Base-by-base conservation (phyloP, 164 flowering plant genomes). In the Berberis vulgaris region DNA sequence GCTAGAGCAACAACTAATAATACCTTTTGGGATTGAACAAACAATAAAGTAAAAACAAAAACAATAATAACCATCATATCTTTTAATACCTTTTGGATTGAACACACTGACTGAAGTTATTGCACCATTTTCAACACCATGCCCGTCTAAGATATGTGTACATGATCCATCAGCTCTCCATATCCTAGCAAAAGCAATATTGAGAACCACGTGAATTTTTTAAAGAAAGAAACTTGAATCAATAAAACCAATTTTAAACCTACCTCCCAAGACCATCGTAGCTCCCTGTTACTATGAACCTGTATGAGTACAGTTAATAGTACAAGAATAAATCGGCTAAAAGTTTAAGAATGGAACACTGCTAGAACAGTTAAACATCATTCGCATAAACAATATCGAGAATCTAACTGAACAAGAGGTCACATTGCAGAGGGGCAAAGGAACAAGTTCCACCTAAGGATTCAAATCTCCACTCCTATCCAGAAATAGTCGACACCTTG, bases 251-350 rank as follows among this genome's bases (percentile, higher is more conserved):
- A 26, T 26, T 12, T n/a, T 10, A 44, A 43, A 61, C 45, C 41
- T 49, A 94, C 99, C 99, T 89, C 79, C 85, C 97, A 41, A 86
- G 71, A 69, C 84, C 74, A 80, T 95, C 99, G 79, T 86, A 95
- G 79, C 92, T 85, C 11, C 99, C 99, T 0, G 96, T 83, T 78
- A 95, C 73, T 69, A 95, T 79, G 62, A 87, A 83, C 82, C 99
- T 91, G 87, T 71, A 56, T 69, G 49, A 74, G 54, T 42, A 70
- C 1, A 39, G 26, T 26, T 38, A 44, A 64, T 44, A 70, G 52
- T 49, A 41, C 42, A 46, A 6, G 13, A 4, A 4, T 54, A 0
- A 54, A 13, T 13, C 26, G 26, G 26, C 26, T 26, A 26, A 26
- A 26, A 43, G 8, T 2, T 39, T 52, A 60, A 12, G n/a, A 6